Base-by-base conservation (phyloP, 2,329 filamentous ascomycete genomes). In the Hypoxylon sp. region DNA sequence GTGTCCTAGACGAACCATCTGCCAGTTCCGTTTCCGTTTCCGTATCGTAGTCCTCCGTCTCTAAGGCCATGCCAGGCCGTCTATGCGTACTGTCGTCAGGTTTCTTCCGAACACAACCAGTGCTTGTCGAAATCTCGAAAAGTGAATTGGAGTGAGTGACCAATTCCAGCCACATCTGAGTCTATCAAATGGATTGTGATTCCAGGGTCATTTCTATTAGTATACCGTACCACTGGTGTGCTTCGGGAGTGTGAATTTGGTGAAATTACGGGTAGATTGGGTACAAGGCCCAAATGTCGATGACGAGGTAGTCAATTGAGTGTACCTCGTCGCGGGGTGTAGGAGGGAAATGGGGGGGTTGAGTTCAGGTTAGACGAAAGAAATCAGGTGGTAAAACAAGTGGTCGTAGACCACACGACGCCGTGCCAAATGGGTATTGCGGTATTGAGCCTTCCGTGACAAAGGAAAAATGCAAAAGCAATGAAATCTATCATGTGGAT, bases 391-490 rank as follows among this genome's bases (percentile, higher is more conserved):
- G 41, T 38, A 35, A 35, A 17, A 37, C 47, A 61, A 60, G 29
- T 51, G 29, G 48, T 46, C 38, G 58, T 56, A 50, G 52, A 46
- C 49, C 58, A 55, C 51, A 58, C 62, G 62, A 35, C 55, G 58
- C 67, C 64, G 55, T 60, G 56, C 67, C 65, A 18, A 17, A 56
- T 59, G 67, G 67, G 67, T 70, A 70, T 70, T 67, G 35, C 20
- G 31, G n/a, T 17, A 35, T 17, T 15, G 46, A 58, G 41, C 58
- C 53, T 38, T 63, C 56, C 62, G 31, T 48, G 29, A 60, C 49
- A 68, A 67, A 65, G 40, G 48, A 62, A 61, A 62, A 17, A 61
- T 57, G 13, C n/a, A 35, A 35, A n/a, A 17, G n/a, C 55, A 65
- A 66, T 43, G 43, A 63, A 49, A 62, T 68, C 60, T 70, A 70